Evolutionary conservation across 2,329 filamentous ascomycete genomes (phyloP).

Genomic region (Fusarium mexicanum): DNA sequence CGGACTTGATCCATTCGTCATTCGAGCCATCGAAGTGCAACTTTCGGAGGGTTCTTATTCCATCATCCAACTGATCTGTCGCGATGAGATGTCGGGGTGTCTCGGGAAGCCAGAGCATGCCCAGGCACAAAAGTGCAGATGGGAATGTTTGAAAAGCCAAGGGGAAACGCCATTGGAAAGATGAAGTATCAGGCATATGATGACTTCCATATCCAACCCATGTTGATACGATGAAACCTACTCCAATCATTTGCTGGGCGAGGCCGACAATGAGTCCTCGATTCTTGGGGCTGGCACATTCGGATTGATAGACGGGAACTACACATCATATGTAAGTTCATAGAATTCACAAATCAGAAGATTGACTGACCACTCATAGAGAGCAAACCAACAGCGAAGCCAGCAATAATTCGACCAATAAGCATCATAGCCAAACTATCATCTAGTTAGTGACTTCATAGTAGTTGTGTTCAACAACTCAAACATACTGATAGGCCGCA

Average conservation of each 20-base stretch:
- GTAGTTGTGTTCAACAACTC: constrained; percentile 47
- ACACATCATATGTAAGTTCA: constrained; percentile 55
- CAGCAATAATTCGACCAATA: constrained; percentile 39
- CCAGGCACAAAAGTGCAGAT: constrained; percentile 29
- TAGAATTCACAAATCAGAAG: constrained; percentile 47
- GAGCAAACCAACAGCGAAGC: constrained; percentile 39
- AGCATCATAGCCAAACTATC: constrained; percentile 39
- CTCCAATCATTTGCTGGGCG: constrained; percentile 63
- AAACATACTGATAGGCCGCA: constrained; percentile 51
- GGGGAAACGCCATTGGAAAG: constrained; percentile 49
- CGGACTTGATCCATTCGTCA: constrained; percentile 63
- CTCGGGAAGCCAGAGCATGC: constrained; percentile 42
- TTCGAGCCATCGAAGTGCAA: constrained; percentile 64
- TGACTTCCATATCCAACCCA: constrained; percentile 48
- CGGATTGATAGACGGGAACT: constrained; percentile 41
- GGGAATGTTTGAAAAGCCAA: constrained; percentile 40
- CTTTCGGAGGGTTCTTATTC: constrained; percentile 52
- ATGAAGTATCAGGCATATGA: constrained; percentile 38
- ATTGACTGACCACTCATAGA: constrained; percentile 53
- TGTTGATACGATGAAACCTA: constrained; percentile 64
- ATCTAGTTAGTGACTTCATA: constrained; percentile 55
- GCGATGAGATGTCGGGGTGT: constrained; percentile 44
- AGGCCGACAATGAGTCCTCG: constrained; percentile 60
- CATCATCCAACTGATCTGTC: constrained; percentile 54
- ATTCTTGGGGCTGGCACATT: constrained; percentile 38